These are phyloP conservation scores for Aureobasidium lini DNA, from an alignment of 2,329 filamentous ascomycete species.

Conservation along the genomic window DNA sequence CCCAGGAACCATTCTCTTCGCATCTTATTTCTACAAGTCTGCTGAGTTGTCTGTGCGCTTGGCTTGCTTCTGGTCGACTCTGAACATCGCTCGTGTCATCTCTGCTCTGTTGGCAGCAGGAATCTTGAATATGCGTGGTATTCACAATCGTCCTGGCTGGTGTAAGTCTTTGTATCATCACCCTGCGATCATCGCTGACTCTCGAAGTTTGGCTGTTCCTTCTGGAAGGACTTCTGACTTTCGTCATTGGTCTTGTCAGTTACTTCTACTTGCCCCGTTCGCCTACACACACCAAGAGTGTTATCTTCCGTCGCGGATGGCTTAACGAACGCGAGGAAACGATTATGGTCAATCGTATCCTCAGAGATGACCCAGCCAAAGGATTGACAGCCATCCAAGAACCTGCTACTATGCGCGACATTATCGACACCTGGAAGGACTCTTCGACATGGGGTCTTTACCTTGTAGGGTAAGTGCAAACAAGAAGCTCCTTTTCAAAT, in stretches of 20 bases:
- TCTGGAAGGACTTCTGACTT: conserved; percentile 15
- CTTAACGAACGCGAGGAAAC: conserved; percentile 25
- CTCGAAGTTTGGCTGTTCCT: conserved; percentile 16
- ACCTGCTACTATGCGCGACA: conserved; percentile 13
- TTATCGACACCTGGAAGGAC: conserved; percentile 13
- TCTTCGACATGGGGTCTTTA: conserved; percentile 29
- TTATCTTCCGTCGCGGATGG: conserved; percentile 21
- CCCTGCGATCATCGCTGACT: not conserved
- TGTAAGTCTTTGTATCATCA: not conserved
- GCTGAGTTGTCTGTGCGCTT: conserved; percentile 15
- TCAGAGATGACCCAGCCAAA: conserved; percentile 17
- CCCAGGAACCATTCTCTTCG: conserved; percentile 16
- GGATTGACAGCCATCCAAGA: conserved; percentile 13
- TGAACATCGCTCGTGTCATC: conserved; percentile 14
- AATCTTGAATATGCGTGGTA: conserved; percentile 17
- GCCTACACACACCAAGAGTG: conserved; percentile 24
- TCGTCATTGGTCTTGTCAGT: conserved; percentile 17
- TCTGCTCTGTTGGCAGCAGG: conserved; percentile 16
- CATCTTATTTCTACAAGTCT: conserved; percentile 17
- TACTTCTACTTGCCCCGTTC: conserved; percentile 26
- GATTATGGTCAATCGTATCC: conserved; percentile 24
- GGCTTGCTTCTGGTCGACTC: conserved; percentile 10
- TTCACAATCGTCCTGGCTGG: conserved; percentile 16
- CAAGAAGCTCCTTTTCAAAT: too few species aligned
- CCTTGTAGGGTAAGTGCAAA: not conserved